These are phyloP conservation scores for Postia placenta DNA, from an alignment of 768 basidiomycete species.

Conservation along the genomic window DNA sequence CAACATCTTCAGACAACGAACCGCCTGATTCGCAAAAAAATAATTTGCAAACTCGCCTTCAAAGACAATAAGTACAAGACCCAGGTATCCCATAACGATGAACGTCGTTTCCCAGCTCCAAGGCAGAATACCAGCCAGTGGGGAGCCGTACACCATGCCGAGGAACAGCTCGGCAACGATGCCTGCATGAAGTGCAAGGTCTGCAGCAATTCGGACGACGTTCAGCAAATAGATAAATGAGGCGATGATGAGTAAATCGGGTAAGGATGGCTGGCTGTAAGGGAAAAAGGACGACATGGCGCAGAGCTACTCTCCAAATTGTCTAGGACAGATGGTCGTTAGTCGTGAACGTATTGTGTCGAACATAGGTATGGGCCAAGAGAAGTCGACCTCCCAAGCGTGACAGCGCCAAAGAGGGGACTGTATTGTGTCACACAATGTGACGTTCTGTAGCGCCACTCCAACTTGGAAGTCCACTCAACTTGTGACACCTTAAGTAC, in stretches of 20 bases:
- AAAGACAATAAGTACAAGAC: conserved; percentile 25
- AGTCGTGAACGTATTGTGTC: no score
- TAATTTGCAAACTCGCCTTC: conserved; percentile 13
- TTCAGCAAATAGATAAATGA: conserved; percentile 53
- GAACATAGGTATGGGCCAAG: no score
- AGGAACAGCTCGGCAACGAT: conserved; percentile 48
- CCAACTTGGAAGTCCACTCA: no score
- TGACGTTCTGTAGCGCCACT: no score
- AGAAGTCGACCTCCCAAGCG: no score
- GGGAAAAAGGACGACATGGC: conserved; percentile 6
- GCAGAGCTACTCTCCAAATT: neutral
- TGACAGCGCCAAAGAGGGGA: no score
- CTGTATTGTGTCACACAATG: no score
- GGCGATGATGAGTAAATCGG: conserved; percentile 37
- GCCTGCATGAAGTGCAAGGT: conserved; percentile 36
- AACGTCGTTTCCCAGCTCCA: conserved; percentile 36
- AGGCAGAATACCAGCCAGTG: conserved; percentile 40
- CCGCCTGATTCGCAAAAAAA: neutral
- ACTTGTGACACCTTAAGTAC: no score
- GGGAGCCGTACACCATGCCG: conserved; percentile 50
- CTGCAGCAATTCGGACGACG: conserved; percentile 36
- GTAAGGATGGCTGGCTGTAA: conserved; percentile 14
- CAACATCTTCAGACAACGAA: no score
- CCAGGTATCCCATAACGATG: conserved; percentile 38
- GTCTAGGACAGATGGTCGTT: no score